phyloP scores from a whole-genome alignment of 169 alveolate genomes.

The Perkinsus olseni region DNA sequence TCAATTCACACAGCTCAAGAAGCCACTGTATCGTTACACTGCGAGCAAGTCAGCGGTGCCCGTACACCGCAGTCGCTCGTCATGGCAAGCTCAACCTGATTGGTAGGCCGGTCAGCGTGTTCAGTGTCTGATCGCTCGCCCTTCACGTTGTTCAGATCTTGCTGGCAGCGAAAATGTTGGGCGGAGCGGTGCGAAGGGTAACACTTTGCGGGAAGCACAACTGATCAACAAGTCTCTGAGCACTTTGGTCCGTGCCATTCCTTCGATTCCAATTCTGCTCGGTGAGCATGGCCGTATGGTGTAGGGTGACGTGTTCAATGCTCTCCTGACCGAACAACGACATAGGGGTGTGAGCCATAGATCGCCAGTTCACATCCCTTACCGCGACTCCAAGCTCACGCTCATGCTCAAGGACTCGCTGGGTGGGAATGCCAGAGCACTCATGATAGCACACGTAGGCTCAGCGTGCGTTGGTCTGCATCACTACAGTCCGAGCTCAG shows the following conservation, averaged over 20 bases:
- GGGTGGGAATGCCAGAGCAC: slow-evolving; percentile 25
- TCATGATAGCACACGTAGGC: slow-evolving; percentile 22
- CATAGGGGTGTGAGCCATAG: neutral
- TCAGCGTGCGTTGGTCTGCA: neutral
- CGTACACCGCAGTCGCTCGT: neutral
- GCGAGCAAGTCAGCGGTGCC: neutral
- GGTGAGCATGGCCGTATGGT: too few species aligned
- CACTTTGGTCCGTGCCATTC: slow-evolving; percentile 22
- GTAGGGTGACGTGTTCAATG: neutral
- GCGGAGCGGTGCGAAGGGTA: slow-evolving; percentile 56
- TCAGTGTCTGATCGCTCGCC: neutral
- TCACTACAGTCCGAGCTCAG: neutral
- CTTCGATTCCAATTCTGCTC: neutral
- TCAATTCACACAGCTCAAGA: neutral
- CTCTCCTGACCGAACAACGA: neutral
- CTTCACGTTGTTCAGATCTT: slow-evolving; percentile 23
- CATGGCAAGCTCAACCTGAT: neutral
- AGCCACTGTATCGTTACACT: neutral
- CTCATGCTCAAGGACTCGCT: slow-evolving; percentile 28
- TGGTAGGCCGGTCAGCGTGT: neutral
- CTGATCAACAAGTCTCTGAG: slow-evolving; percentile 51
- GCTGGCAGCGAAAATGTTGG: slow-evolving; percentile 65
- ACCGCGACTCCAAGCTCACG: slow-evolving; percentile 25
- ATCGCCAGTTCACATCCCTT: slow-evolving; percentile 4
- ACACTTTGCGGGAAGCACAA: slow-evolving; percentile 54